Base-by-base conservation (phyloP, 352 stramenopile genomes). In the Pythium scleroteichum region DNA sequence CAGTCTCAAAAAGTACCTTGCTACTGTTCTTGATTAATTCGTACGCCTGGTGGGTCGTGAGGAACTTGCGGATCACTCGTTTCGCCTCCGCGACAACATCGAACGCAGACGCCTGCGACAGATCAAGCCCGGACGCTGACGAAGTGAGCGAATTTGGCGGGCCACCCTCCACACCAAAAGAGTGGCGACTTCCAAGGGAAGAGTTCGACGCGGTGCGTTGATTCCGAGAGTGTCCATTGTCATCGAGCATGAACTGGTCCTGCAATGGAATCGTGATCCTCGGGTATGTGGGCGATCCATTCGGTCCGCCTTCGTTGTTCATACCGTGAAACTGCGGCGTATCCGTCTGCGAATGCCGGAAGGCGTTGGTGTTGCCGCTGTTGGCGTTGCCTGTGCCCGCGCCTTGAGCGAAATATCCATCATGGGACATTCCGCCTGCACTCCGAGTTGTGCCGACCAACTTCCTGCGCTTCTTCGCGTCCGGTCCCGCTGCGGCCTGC, bases 1-100 rank as follows among this genome's bases (percentile, higher is more conserved):
- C 10, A 35, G 29, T 10, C 5, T 35, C 29, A 10, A 5, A 35
- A 16, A 95, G 16, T 61, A 80, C 76, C 66, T 94, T 99, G 44
- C 96, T 95, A 71, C 92, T 98, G 51, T 96, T 93, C 71, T 98
- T 94, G 56, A 99, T 88, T n/a, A 99, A 82, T 47, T 97, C 92
- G 73, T 98, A 99, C 72, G 94, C 98, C 64, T 83, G 87, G 59
- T 96, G 87, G 9, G 82, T 75, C 46, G 82, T 62, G 24, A 99
- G 75, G 72, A 98, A 98, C 1, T 86, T 73, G 22, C 81, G 81
- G 45, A 99, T 97, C 4, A 94, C 85, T 2, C 61, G 66, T 32
- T 75, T 80, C n/a, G 76, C 85, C 68, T 94, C 85, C 20, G 85
- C 75, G 16, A 94, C 81, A 32, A 94, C 69, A 54, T 94, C 81